These are phyloP conservation scores for Berkeleyomyces basicola DNA, from an alignment of 2,329 filamentous ascomycete genomes.

Conservation along the genomic window DNA sequence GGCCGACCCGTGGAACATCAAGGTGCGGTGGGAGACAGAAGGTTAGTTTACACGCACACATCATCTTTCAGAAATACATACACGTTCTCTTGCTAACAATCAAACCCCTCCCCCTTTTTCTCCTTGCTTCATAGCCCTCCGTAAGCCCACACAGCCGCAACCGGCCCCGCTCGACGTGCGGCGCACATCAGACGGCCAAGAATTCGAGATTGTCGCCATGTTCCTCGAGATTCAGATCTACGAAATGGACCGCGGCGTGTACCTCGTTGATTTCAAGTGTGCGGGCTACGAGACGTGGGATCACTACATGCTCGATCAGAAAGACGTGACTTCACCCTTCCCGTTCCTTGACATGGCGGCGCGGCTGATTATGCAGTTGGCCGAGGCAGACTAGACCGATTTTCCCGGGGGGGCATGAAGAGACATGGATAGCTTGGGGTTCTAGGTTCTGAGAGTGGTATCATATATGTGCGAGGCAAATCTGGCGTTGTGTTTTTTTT, in stretches of 20 bases:
- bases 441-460: not conserved
- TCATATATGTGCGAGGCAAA: not conserved
- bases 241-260: constrained; percentile 80
- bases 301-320: constrained; percentile 67
- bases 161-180: constrained; percentile 6
- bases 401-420: not conserved
- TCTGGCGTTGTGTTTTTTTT: not conserved
- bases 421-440: not conserved
- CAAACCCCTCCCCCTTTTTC: not conserved
- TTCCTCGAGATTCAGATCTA: constrained; percentile 95
- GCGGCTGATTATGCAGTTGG: constrained; percentile 80
- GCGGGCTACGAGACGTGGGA: constrained; percentile 78
- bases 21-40: constrained; percentile 72
- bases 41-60: constrained; percentile 33
- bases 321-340: constrained; percentile 88
- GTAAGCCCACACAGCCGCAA: constrained; percentile 7
- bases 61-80: not conserved
- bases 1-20: constrained; percentile 87
- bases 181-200: constrained; percentile 22
- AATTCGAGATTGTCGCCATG: constrained; percentile 58
- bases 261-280: constrained; percentile 96
- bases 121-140: constrained; percentile 5
- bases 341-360: constrained; percentile 91
- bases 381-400: constrained; percentile 47
- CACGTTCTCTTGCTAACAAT: not conserved